Percentiles rank a stretch among this genome's conserved stretches.
These are phyloP conservation scores for Tarenaya hassleriana DNA, from an alignment of 345 rosid genomes.

Conservation along the genomic window DNA sequence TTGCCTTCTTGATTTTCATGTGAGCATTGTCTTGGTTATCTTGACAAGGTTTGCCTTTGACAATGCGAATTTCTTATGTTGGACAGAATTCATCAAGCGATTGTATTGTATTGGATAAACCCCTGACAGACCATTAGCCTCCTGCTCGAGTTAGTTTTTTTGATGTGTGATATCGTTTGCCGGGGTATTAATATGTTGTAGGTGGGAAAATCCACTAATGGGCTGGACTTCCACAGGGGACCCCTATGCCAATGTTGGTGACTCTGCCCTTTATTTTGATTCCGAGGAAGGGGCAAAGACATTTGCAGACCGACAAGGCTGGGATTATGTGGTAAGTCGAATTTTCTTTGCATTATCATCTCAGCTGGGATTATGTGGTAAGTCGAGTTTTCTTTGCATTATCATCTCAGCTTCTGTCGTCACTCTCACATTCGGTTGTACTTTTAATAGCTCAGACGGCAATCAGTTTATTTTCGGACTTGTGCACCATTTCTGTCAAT, in stretches of 20 bases:
- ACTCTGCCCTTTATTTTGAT: conserved; percentile 67
- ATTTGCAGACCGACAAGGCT: conserved; percentile 87
- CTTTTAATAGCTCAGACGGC: background rate
- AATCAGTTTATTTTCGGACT: background rate
- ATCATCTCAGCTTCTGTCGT: background rate
- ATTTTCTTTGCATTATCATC: background rate
- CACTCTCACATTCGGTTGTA: too few relatives aligned
- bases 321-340: conserved; percentile 71
- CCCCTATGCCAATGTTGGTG: conserved; percentile 96
- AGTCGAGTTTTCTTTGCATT: conserved; percentile 9
- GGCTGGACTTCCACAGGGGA: conserved; percentile 99
- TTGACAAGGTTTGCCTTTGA: background rate
- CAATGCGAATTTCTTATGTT: background rate
- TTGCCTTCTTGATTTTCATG: background rate
- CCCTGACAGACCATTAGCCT: background rate
- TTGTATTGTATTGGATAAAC: background rate
- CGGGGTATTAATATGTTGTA: conserved; percentile 20
- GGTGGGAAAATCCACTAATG: conserved; percentile 99
- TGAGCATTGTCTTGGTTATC: background rate
- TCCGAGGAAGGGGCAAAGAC: conserved; percentile 74
- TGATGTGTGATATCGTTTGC: background rate
- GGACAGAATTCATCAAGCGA: background rate
- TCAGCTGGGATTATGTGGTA: conserved; percentile 66
- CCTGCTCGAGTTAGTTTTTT: background rate
- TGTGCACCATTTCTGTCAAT: too few relatives aligned